Evolutionary conservation across 371 early-diverging fungal genomes (phyloP).

Genomic region (Mucor plumbeus): DNA sequence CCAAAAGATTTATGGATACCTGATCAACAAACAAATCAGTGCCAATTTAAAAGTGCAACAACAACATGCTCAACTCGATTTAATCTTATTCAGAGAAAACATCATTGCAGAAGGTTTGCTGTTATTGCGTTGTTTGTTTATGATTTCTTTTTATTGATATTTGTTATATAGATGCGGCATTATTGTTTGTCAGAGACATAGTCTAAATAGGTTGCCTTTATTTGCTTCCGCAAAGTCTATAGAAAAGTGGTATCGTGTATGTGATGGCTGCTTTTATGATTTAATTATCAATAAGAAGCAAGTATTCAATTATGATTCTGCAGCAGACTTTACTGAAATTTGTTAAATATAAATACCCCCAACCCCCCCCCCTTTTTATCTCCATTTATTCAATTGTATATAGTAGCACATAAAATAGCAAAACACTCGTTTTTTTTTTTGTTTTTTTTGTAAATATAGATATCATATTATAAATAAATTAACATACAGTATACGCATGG

Average conservation of each 20-base stretch:
- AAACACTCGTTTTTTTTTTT: neutral
- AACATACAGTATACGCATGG: too few species aligned
- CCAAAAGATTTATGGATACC: slow-evolving; percentile 26
- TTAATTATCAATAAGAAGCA: slow-evolving; percentile 12
- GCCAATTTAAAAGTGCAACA: slow-evolving; percentile 21
- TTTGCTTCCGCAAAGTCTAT: slow-evolving; percentile 8
- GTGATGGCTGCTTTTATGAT: slow-evolving; percentile 30
- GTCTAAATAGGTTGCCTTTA: slow-evolving; percentile 30
- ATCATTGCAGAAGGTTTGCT: slow-evolving; percentile 36
- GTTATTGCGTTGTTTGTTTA: neutral
- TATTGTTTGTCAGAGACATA: slow-evolving; percentile 32
- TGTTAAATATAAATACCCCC: neutral
- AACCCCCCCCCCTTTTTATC: neutral
- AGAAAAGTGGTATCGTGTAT: slow-evolving; percentile 31
- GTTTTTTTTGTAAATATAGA: neutral
- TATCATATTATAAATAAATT: neutral
- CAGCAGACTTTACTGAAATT: slow-evolving; percentile 8
- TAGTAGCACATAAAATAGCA: neutral
- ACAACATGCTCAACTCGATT: slow-evolving; percentile 23
- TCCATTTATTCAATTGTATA: neutral
- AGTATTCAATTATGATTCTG: neutral
- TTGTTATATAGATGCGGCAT: slow-evolving; percentile 23
- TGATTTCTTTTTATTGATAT: neutral
- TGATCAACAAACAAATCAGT: slow-evolving; percentile 16
- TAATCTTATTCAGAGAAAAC: slow-evolving; percentile 26